Percentiles rank a stretch among this genome's conserved stretches.
Conservation (phyloP, 257 asterid genomes). For the Cruciata laevipes region DNA sequence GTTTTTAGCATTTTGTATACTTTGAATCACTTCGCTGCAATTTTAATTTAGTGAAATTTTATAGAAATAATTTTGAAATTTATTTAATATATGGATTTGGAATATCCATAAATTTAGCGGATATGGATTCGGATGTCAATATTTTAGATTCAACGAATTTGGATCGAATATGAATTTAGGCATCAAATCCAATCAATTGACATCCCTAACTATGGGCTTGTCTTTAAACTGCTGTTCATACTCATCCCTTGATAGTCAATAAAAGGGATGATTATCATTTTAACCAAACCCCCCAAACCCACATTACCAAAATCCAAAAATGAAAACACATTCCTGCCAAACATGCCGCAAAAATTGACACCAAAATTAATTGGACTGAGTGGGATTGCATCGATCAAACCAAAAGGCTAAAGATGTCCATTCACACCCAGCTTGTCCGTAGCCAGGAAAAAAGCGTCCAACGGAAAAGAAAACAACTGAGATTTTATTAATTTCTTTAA, state of each 20-base stretch:
- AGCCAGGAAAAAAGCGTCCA: conserved; percentile 24
- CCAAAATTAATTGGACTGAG: background rate
- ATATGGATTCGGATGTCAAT: too few relatives aligned
- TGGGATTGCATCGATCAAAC: conserved; percentile 3
- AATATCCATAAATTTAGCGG: too few relatives aligned
- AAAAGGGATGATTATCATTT: background rate
- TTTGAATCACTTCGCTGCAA: too few relatives aligned
- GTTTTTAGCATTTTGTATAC: too few relatives aligned
- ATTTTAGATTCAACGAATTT: too few relatives aligned
- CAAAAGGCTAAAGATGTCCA: conserved; percentile 17
- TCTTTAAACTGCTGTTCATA: background rate
- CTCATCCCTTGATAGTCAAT: background rate
- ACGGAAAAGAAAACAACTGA: conserved; percentile 26
- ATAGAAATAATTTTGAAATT: too few relatives aligned
- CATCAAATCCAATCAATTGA: too few relatives aligned
- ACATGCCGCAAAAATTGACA: conserved; percentile 18
- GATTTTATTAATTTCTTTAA: conserved; percentile 1
- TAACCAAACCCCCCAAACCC: background rate
- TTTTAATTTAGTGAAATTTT: too few relatives aligned
- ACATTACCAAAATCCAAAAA: background rate
- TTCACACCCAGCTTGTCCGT: conserved; percentile 16
- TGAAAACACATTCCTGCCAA: conserved; percentile 4
- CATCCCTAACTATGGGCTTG: conserved; percentile 4
- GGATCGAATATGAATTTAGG: too few relatives aligned
- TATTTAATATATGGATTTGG: too few relatives aligned